Evolutionary conservation across 2,329 filamentous ascomycete species (phyloP), one percentile per base, ranked within the genome.

Genomic region (Botrytis elliptica): DNA sequence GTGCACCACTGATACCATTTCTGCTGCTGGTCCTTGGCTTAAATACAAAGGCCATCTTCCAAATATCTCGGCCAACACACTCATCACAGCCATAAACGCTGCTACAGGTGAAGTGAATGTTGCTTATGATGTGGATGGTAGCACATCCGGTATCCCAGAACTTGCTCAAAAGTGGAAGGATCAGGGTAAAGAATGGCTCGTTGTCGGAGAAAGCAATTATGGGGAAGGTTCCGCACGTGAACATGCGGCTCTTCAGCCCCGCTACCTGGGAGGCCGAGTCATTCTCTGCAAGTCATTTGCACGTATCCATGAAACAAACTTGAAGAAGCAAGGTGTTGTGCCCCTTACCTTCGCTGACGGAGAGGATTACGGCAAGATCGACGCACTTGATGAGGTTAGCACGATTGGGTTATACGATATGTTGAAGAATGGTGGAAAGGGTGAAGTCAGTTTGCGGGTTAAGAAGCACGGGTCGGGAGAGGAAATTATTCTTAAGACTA

Each of bases 41-140:
- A 98, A 98, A 85, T 99, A 98, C 90, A 98, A 98, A 87, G 96
- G 96, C 76, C 96, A 99, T 84, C 89, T 99, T 76, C 94, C 96
- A 83, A 99, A 99, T 86, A 99, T 99, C 83, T 93, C 91, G 79
- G 94, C 94, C 81, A 99, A 99, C 88, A 99, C 96, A 3, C 90
- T 99, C 77, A 98, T 98, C 84, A 96, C 94, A 71, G 96, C 96
- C 75, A 88, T 95, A 81, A 98, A 98, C 83, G 94, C 93, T 62
- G 93, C 93, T 76, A 99, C 95, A 0, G 92, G 92, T 78, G 95
- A 97, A 83, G 95, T 96, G 77, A 98, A 98, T 83, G 91, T 89
- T 33, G 96, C 95, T 8, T 96, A 97, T 84, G 96, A 99, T 83
- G 85, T 92, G 74, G 91, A 94, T 81, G 94, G 94, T 79, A 87